phyloP scores from a whole-genome alignment of 1,284 basidiomycete species.

The Cryptococcus sp. region DNA sequence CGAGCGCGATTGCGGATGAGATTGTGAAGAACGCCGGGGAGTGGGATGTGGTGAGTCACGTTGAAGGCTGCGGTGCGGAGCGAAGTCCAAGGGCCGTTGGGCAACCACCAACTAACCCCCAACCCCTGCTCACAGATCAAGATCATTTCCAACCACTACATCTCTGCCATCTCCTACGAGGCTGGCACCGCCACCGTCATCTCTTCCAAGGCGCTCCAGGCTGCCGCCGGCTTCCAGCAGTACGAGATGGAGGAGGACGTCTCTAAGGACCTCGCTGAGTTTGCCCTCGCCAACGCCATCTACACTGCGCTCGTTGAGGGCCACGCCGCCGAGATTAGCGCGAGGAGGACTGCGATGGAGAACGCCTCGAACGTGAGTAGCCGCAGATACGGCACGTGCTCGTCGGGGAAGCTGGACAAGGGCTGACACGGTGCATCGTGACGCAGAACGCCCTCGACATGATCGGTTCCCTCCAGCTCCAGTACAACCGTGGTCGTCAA shows the following conservation, averaged over 20 bases:
- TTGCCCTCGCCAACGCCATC: conserved; percentile 94
- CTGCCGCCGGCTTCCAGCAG: conserved; percentile 77
- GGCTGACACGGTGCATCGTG: neutral
- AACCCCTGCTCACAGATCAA: conserved; percentile 51
- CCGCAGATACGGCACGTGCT: neutral
- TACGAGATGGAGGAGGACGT: conserved; percentile 97
- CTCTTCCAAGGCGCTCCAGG: conserved; percentile 73
- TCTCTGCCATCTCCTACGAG: conserved; percentile 93
- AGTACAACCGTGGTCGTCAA: conserved; percentile 99
- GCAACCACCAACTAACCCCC: neutral
- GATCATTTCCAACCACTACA: conserved; percentile 92
- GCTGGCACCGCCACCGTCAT: conserved; percentile 70
- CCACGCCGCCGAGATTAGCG: conserved; percentile 80
- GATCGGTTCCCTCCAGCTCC: conserved; percentile 80
- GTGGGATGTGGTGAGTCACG: conserved; percentile 67
- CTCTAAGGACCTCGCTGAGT: conserved; percentile 91
- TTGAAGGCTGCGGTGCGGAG: neutral
- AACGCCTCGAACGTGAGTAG: conserved; percentile 78
- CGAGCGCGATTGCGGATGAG: conserved; percentile 88
- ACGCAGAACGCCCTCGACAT: conserved; percentile 82
- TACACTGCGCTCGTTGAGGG: conserved; percentile 92
- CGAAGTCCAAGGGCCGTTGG: neutral
- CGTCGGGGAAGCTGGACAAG: neutral
- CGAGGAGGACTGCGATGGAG: conserved; percentile 97
- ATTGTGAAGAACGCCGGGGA: conserved; percentile 80